Evolutionary conservation across 148 eudicot species (phyloP).

Genomic region (Nyssa sinensis): DNA sequence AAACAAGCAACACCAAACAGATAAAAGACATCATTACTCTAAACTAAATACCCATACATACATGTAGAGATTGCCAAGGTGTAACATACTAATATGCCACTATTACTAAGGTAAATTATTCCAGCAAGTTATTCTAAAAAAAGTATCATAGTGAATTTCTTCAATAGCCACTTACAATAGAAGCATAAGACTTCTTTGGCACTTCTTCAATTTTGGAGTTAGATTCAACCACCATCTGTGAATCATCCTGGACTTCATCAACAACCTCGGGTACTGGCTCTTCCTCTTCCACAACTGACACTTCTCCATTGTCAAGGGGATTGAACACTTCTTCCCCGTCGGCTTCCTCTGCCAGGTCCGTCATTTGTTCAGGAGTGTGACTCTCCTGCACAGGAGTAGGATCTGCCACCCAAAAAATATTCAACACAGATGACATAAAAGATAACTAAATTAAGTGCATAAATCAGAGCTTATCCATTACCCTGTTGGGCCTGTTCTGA

Average conservation of each 20-base stretch:
- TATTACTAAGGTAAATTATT: neutral
- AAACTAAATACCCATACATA: neutral
- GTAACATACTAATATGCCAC: neutral
- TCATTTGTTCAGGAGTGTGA: constrained; percentile 31
- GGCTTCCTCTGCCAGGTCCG: constrained; percentile 36
- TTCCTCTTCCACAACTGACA: constrained; percentile 45
- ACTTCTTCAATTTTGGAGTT: constrained; percentile 47
- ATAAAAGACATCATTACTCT: neutral
- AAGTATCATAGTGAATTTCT: neutral
- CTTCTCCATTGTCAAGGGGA: constrained; percentile 50
- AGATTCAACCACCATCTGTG: constrained; percentile 43
- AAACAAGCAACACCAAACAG: neutral
- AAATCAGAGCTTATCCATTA: constrained; percentile 29
- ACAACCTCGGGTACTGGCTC: constrained; percentile 66
- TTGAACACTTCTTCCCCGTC: constrained; percentile 42
- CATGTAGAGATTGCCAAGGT: neutral
- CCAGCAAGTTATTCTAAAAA: neutral
- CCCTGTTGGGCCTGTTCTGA: constrained; percentile 46
- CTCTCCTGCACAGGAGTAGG: constrained; percentile 40
- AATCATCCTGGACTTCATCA: constrained; percentile 45
- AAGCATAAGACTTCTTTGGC: constrained; percentile 89
- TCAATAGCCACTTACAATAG: constrained; percentile 61
- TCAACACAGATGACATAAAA: constrained; percentile 12
- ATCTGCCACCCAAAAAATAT: constrained; percentile 26
- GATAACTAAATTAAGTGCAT: neutral